A percentile compares a stretch with the other conserved stretches of the same genome.
phyloP scores from a whole-genome alignment of 2,329 filamentous ascomycete species.

The Cordyceps farinosa region DNA sequence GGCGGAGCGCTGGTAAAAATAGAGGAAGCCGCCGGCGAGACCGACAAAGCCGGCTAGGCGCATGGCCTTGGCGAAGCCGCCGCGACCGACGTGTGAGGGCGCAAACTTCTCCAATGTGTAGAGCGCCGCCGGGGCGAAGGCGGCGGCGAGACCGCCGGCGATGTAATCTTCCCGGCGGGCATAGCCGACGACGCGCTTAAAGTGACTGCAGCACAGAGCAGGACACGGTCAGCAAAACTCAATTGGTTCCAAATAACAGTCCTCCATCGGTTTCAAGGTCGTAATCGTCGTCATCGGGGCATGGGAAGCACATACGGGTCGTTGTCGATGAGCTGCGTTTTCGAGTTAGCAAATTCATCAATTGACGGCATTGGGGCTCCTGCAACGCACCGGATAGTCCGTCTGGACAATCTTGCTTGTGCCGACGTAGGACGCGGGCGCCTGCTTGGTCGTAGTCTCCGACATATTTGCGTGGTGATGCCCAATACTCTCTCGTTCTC shows the following conservation, averaged over 20 bases:
- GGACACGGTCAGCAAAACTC: constrained; percentile 23
- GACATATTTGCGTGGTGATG: constrained; percentile 34
- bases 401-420: constrained; percentile 72
- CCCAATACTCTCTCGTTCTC: constrained; percentile 25
- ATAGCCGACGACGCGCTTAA: constrained; percentile 86
- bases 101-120: constrained; percentile 77
- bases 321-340: constrained; percentile 87
- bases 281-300: constrained; percentile 14
- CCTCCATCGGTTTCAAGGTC: neutral
- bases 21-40: constrained; percentile 72
- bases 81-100: constrained; percentile 78
- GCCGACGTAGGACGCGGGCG: constrained; percentile 34
- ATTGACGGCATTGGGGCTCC: constrained; percentile 24
- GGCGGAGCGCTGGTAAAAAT: constrained; percentile 79
- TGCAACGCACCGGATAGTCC: constrained; percentile 74
- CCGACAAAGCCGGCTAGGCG: constrained; percentile 72
- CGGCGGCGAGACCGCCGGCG: constrained; percentile 63
- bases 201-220: constrained; percentile 58
- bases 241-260: neutral
- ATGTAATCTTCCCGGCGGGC: constrained; percentile 81
- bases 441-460: constrained; percentile 37
- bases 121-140: constrained; percentile 71
- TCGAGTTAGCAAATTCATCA: constrained; percentile 25
- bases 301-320: constrained; percentile 68
- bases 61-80: constrained; percentile 79